Evolutionary conservation across 495 filamentous ascomycete genomes (phyloP).

Genomic region (Penicillium lividum): DNA sequence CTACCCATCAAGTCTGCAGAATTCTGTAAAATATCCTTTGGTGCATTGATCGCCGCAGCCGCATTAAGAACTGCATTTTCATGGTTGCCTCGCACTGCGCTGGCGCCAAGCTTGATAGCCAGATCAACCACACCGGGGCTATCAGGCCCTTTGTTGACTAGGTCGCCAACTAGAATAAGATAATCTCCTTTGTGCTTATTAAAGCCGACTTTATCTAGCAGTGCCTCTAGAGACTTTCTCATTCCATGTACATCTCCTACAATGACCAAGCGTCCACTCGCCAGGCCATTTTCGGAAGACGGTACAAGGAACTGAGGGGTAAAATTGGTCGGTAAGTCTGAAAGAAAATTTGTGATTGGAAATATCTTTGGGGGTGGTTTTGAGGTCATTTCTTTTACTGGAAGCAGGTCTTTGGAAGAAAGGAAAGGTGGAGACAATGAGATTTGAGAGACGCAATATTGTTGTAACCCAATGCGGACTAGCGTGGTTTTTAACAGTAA

Average conservation of each 20-base stretch:
- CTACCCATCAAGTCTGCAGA: background rate
- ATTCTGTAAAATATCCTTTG: background rate
- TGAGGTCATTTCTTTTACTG: background rate
- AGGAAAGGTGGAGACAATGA: background rate
- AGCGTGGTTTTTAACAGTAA: background rate
- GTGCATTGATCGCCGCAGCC: slow-evolving; percentile 12
- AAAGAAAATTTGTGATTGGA: slow-evolving; percentile 24
- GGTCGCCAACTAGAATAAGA: slow-evolving; percentile 20
- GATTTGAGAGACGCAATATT: background rate
- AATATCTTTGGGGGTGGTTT: slow-evolving; percentile 7
- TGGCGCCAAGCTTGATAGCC: slow-evolving; percentile 54
- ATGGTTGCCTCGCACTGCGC: slow-evolving; percentile 81
- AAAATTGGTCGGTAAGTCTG: slow-evolving; percentile 19
- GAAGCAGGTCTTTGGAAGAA: background rate
- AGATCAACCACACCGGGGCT: slow-evolving; percentile 24
- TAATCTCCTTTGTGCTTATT: slow-evolving; percentile 19
- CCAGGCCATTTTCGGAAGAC: slow-evolving; percentile 9
- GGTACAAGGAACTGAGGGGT: slow-evolving; percentile 5
- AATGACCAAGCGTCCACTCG: slow-evolving; percentile 19
- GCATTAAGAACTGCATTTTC: slow-evolving; percentile 68
- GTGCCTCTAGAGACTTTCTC: slow-evolving; percentile 23
- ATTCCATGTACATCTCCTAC: slow-evolving; percentile 28
- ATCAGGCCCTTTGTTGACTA: slow-evolving; percentile 26
- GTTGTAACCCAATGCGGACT: background rate
- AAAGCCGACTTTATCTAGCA: slow-evolving; percentile 21